Base-by-base conservation (phyloP, 1,139 yeast species). In the Candida tropicalis region DNA sequence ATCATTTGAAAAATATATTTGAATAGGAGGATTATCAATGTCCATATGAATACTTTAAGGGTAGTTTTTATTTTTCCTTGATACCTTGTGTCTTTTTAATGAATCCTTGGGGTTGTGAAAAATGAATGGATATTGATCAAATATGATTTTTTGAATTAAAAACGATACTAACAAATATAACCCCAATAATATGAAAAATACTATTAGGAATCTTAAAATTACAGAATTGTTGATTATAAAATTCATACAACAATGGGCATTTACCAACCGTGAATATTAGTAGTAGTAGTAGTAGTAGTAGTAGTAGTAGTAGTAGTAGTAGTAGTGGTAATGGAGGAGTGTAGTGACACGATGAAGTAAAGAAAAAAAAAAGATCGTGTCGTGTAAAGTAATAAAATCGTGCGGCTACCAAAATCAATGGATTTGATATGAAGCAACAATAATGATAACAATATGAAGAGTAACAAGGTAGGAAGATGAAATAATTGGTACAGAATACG, bases 1-100 rank as follows among this genome's bases (percentile, higher is more conserved):
- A 52, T 70, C 75, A 24, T 51, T 54, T 4, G 78, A 75, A 35
- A 71, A 63, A 52, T 66, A 73, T 4, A 73, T 51, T 42, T 68
- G 71, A 7, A 41, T 35, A 4, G 45, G 41, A 18, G 39, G 20
- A 10, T 38, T 32, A 35, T 22, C 24, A 13, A 18, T 59, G 60
- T 56, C 61, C 50, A 43, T 45, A 55, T 57, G n/a, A n/a, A n/a
- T n/a, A n/a, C n/a, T n/a, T n/a, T n/a, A n/a, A n/a, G 28, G 13
- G 3, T n/a, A 13, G 6, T 27, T 12, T 24, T 17, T 7, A 8
- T 31, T 11, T 22, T n/a, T n/a, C n/a, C n/a, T n/a, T n/a, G n/a
- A n/a, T n/a, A 18, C 24, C 18, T 31, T 17, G n/a, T 13, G 24
- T 17, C 13, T 8, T 20, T 5, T n/a, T 2, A 31, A 17, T n/a